Conservation (phyloP, 495 filamentous ascomycete species). For the Podospora bellae-mahoneyi region DNA sequence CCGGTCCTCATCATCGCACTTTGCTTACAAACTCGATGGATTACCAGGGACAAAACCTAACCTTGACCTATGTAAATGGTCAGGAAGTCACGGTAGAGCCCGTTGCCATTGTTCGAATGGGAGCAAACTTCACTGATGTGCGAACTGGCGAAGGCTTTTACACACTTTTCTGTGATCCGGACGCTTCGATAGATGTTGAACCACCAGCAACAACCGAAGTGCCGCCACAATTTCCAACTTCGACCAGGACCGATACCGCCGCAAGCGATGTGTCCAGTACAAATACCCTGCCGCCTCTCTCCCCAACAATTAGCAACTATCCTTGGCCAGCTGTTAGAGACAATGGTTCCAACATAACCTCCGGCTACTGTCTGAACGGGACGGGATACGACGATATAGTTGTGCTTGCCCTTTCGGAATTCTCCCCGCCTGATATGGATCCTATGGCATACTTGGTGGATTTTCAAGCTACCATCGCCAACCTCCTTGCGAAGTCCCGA, state of each 20-base stretch:
- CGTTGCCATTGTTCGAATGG: conserved; percentile 23
- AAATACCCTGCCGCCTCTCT: background rate
- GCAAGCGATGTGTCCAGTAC: conserved; percentile 7
- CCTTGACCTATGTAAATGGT: conserved; percentile 29
- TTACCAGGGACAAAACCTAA: conserved; percentile 25
- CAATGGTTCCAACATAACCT: conserved; percentile 23
- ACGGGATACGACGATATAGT: conserved; percentile 42
- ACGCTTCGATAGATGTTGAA: background rate
- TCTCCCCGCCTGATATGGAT: conserved; percentile 20
- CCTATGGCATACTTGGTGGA: conserved; percentile 25
- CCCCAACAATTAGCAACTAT: conserved; percentile 23
- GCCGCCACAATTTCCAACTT: background rate
- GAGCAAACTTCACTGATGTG: conserved; percentile 25
- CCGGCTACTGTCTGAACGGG: conserved; percentile 40
- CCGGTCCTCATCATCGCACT: conserved; percentile 12
- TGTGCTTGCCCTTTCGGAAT: conserved; percentile 31
- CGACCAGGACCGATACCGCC: background rate
- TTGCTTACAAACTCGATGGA: conserved; percentile 17
- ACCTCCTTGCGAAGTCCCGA: conserved; percentile 39
- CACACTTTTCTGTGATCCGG: conserved; percentile 31
- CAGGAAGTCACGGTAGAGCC: conserved; percentile 17
- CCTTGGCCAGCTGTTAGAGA: conserved; percentile 26
- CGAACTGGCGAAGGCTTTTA: conserved; percentile 27
- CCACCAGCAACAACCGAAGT: conserved; percentile 1
- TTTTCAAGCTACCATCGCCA: conserved; percentile 39